A percentile compares a stretch with the other conserved stretches of the same genome.
Evolutionary conservation across 768 basidiomycete genomes (phyloP).

Genomic region (Russula vinacea): DNA sequence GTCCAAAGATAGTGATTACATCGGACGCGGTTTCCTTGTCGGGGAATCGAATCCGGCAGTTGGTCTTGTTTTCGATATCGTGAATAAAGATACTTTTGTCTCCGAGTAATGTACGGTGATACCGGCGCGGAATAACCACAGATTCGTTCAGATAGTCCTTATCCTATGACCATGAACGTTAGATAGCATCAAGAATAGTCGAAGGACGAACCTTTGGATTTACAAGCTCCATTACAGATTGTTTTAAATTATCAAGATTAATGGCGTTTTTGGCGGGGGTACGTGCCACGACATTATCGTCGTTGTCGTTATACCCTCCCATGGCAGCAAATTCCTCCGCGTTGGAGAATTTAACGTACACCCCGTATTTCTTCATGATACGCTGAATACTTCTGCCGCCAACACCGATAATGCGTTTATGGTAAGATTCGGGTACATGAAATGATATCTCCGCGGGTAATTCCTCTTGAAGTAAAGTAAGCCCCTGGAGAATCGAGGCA

Average conservation of each 20-base stretch:
- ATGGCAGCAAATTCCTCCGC: constrained; percentile 94
- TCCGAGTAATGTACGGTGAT: constrained; percentile 91
- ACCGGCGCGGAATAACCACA: constrained; percentile 88
- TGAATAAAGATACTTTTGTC: constrained; percentile 97
- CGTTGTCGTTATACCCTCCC: constrained; percentile 94
- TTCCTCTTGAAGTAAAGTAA: constrained; percentile 91
- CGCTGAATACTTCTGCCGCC: constrained; percentile 97
- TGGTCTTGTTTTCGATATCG: constrained; percentile 96
- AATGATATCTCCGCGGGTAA: constrained; percentile 98
- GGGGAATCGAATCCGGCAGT: constrained; percentile 87
- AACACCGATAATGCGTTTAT: constrained; percentile 98
- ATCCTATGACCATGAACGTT: constrained; percentile 52
- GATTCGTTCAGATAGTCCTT: constrained; percentile 96
- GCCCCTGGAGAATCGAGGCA: constrained; percentile 78
- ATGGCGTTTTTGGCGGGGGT: constrained; percentile 97
- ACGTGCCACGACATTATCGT: constrained; percentile 97
- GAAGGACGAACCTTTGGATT: constrained; percentile 74
- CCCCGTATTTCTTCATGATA: constrained; percentile 99
- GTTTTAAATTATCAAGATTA: constrained; percentile 91
- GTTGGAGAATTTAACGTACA: constrained; percentile 98
- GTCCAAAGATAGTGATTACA: constrained; percentile 92
- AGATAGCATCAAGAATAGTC: constrained; percentile 10
- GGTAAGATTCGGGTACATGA: constrained; percentile 96
- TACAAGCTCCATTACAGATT: constrained; percentile 96
- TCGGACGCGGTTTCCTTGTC: constrained; percentile 95